Evolutionary conservation across 1,284 basidiomycete genomes (phyloP).

Genomic region (Ustilago shanxiensis): DNA sequence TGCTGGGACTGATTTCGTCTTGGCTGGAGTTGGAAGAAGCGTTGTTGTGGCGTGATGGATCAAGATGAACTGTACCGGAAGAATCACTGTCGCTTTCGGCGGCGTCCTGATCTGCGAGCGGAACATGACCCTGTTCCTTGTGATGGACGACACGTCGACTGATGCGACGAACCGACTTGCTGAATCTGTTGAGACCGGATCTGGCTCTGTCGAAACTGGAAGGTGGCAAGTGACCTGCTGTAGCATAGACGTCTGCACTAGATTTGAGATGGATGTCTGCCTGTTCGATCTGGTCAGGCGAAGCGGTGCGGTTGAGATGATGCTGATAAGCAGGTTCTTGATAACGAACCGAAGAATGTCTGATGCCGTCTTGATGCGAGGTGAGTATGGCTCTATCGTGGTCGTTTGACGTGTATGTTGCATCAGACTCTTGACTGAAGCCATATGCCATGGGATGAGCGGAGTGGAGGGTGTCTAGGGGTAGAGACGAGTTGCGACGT

Average conservation of each 20-base stretch:
- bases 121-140: conserved; percentile 63
- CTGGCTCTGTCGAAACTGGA: conserved; percentile 36
- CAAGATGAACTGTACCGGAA: conserved; percentile 15
- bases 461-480: background rate
- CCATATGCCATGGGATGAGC: conserved; percentile 20
- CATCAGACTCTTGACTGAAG: conserved; percentile 29
- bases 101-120: conserved; percentile 44
- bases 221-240: conserved; percentile 16
- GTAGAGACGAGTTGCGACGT: conserved; percentile 31
- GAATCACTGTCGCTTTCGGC: conserved; percentile 52
- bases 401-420: conserved; percentile 30
- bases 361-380: conserved; percentile 18
- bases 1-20: conserved; percentile 8
- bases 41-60: background rate
- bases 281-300: conserved; percentile 41
- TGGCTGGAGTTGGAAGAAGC: background rate
- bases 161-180: conserved; percentile 75
- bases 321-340: conserved; percentile 19
- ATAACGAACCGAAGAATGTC: conserved; percentile 14
- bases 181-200: conserved; percentile 48
- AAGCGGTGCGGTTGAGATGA: conserved; percentile 27
- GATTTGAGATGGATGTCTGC: conserved; percentile 32
- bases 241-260: conserved; percentile 50
- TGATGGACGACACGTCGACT: conserved; percentile 85
- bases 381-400: conserved; percentile 45